Percentiles rank a stretch among this genome's conserved stretches.
These are phyloP conservation scores for Diplodia intermedia DNA, from an alignment of 2,329 filamentous ascomycete species.

Conservation along the genomic window DNA sequence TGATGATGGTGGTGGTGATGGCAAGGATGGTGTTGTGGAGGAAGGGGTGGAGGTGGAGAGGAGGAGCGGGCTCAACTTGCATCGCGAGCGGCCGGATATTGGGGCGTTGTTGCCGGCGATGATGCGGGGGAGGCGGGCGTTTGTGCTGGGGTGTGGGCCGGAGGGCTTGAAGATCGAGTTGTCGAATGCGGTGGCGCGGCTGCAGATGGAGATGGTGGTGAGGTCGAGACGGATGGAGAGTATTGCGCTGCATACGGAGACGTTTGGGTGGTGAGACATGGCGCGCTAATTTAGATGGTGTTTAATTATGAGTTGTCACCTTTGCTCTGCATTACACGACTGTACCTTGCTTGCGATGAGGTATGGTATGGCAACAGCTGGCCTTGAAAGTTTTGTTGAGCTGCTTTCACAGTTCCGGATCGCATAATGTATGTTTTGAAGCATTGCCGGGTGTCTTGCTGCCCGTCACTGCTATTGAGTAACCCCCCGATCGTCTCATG, in stretches of 20 bases:
- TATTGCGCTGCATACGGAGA: conserved; percentile 33
- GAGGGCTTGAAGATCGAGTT: conserved; percentile 8
- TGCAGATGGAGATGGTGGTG: conserved; percentile 17
- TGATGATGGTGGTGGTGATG: neutral
- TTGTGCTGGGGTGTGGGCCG: conserved; percentile 13
- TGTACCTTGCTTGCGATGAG: too few species aligned
- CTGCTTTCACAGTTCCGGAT: too few species aligned
- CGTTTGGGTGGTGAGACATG: conserved; percentile 29
- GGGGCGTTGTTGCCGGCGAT: neutral
- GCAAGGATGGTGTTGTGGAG: neutral
- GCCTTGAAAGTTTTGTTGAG: too few species aligned
- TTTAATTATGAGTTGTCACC: neutral
- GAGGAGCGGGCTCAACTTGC: neutral
- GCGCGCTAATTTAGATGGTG: too few species aligned
- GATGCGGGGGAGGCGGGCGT: conserved; percentile 1
- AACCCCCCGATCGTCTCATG: too few species aligned
- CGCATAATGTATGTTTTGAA: too few species aligned
- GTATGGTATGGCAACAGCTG: too few species aligned
- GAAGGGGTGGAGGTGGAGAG: too few species aligned
- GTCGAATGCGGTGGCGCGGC: neutral
- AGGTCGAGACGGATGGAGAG: conserved; percentile 5
- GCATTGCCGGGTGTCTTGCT: too few species aligned
- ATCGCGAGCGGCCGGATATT: conserved; percentile 1
- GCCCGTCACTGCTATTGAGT: too few species aligned
- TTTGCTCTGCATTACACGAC: neutral